phyloP scores from a whole-genome alignment of 1,139 yeast species.

The Candida sp. region DNA sequence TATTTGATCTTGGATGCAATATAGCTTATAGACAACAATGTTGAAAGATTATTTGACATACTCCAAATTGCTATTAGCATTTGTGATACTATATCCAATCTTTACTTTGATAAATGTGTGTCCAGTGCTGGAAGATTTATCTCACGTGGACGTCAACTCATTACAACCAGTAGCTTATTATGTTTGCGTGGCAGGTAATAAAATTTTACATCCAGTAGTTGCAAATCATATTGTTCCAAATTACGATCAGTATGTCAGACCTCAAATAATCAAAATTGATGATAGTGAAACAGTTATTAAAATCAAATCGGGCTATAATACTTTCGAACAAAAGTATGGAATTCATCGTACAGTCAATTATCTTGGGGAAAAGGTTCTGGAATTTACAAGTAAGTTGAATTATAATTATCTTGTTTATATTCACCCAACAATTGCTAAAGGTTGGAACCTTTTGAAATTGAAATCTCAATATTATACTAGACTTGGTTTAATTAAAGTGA shows the following conservation, averaged over 20 bases:
- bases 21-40: not conserved
- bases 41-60: not conserved
- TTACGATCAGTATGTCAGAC: conserved; percentile 8
- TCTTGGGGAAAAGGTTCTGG: not conserved
- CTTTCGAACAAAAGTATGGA: not conserved
- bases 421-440: not conserved
- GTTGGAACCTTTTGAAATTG: not conserved
- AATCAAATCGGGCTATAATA: not conserved
- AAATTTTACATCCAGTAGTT: conserved; percentile 8
- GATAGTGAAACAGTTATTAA: conserved; percentile 1
- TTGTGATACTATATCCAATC: not conserved
- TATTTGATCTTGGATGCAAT: not conserved
- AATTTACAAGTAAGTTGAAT: not conserved
- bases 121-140: conserved; percentile 6
- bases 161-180: conserved; percentile 12
- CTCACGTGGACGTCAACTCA: not conserved
- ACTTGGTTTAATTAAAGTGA: not conserved
- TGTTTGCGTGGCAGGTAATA: conserved; percentile 9
- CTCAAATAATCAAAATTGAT: conserved; percentile 5
- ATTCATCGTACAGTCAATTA: not conserved
- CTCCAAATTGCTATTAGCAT: not conserved
- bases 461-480: not conserved
- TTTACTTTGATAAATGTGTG: conserved; percentile 10
- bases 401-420: not conserved
- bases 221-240: conserved; percentile 6